phyloP scores from a whole-genome alignment of 495 filamentous ascomycete genomes.

The Usnea hakonensis region DNA sequence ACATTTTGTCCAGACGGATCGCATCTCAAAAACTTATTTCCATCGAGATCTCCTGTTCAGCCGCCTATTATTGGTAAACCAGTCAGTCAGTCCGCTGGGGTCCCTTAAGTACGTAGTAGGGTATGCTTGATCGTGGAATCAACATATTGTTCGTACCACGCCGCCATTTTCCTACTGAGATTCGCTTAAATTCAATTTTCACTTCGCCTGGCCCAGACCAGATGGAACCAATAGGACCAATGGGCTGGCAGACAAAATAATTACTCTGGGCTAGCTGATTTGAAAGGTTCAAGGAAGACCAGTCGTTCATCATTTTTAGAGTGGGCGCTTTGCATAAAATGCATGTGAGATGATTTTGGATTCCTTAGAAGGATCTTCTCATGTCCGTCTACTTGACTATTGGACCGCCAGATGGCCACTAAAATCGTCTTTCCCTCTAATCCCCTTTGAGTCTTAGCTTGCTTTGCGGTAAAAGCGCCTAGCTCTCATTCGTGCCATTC shows the following conservation, averaged over 20 bases:
- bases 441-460: not conserved
- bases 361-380: not conserved
- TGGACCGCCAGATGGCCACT: not conserved
- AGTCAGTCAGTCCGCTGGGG: not conserved
- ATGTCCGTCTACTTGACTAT: not conserved
- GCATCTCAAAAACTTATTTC: not conserved
- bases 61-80: not conserved
- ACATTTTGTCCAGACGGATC: slow-evolving; percentile 6
- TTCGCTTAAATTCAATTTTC: not conserved
- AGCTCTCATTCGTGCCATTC: not conserved
- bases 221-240: not conserved
- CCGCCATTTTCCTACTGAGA: not conserved
- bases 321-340: not conserved
- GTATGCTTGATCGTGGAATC: not conserved
- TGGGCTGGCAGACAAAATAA: not conserved
- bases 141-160: not conserved
- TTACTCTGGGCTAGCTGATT: not conserved
- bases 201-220: not conserved
- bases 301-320: not conserved
- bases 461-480: slow-evolving; percentile 1
- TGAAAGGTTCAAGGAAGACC: not conserved
- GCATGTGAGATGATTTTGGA: no score
- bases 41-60: not conserved
- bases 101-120: no score
- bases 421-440: not conserved